Percentiles rank a stretch among this genome's conserved stretches.
Conservation (phyloP, 108 stramenopile species). For the Nitzschia sp. region DNA sequence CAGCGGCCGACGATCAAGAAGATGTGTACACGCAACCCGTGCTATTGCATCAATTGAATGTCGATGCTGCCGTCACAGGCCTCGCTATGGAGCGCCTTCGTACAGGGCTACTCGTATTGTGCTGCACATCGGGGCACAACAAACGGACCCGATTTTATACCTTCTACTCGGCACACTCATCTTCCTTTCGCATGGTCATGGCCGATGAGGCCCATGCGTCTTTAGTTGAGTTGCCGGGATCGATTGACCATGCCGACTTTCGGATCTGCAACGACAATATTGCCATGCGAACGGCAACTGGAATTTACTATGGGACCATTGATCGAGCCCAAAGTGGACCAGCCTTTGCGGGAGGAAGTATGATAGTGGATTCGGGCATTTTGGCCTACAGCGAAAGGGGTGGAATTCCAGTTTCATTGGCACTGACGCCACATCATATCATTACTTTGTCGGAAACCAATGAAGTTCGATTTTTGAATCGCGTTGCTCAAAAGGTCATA, state of each 20-base stretch:
- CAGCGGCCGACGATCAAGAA: conserved; percentile 18
- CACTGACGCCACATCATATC: conserved; percentile 82
- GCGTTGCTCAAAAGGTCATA: conserved; percentile 74
- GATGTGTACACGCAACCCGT: conserved; percentile 18
- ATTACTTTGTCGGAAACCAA: conserved; percentile 68
- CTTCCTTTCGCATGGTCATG: conserved; percentile 48
- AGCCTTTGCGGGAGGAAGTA: conserved; percentile 45
- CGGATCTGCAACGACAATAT: conserved; percentile 64
- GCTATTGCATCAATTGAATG: conserved; percentile 36
- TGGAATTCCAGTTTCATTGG: conserved; percentile 35
- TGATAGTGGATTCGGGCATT: conserved; percentile 77
- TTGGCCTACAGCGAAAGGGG: conserved; percentile 48
- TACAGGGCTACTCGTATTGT: conserved; percentile 62
- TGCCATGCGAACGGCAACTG: conserved; percentile 72
- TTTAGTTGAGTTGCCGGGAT: conserved; percentile 80
- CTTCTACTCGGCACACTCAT: conserved; percentile 59
- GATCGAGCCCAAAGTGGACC: conserved; percentile 50
- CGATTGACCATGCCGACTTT: conserved; percentile 71
- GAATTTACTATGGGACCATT: conserved; percentile 83
- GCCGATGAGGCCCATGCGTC: conserved; percentile 47
- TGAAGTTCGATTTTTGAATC: conserved; percentile 78
- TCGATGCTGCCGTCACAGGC: conserved; percentile 55
- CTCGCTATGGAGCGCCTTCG: conserved; percentile 57
- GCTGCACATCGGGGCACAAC: conserved; percentile 65
- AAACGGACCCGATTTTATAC: conserved; percentile 79